A percentile compares a stretch with the other conserved stretches of the same genome.
These are phyloP conservation scores for Fusarium poae DNA, from an alignment of 2,329 filamentous ascomycete genomes.

Conservation along the genomic window DNA sequence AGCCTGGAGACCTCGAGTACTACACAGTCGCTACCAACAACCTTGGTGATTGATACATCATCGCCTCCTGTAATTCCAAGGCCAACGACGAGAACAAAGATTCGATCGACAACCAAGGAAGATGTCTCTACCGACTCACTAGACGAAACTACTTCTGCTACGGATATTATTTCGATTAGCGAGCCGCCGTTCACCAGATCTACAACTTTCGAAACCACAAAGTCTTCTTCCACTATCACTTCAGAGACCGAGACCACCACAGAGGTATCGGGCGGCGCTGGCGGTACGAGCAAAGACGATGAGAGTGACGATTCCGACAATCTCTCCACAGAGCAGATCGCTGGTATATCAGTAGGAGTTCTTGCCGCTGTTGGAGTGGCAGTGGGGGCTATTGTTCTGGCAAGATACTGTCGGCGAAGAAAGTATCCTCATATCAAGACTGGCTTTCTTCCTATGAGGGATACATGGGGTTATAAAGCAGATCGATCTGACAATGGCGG, in stretches of 20 bases:
- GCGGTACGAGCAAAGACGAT: constrained; percentile 26
- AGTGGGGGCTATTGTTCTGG: constrained; percentile 61
- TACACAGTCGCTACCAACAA: constrained; percentile 46
- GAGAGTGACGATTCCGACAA: constrained; percentile 25
- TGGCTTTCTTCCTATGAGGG: constrained; percentile 55
- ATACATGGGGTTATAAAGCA: constrained; percentile 54
- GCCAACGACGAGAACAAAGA: constrained; percentile 24
- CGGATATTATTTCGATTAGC: constrained; percentile 28
- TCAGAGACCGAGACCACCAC: constrained; percentile 36
- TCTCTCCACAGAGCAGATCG: constrained; percentile 62
- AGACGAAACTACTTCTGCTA: constrained; percentile 1
- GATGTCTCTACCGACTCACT: constrained; percentile 7
- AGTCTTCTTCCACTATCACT: constrained; percentile 21
- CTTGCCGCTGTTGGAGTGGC: constrained; percentile 64
- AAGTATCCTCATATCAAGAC: constrained; percentile 55
- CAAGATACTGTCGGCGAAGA: constrained; percentile 57
- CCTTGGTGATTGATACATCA: constrained; percentile 48
- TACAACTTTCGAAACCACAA: constrained; percentile 22
- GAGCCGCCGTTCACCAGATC: constrained; percentile 22
- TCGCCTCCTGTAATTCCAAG: constrained; percentile 38
- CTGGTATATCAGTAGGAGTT: constrained; percentile 69
- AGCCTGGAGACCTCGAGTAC: constrained; percentile 26
- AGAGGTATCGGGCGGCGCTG: constrained; percentile 28
- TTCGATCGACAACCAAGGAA: constrained; percentile 13
- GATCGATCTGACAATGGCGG: constrained; percentile 46